Evolutionary conservation across 176 grass and related monocot species (phyloP), one percentile per base, ranked within the genome.

Genomic region (Rhynchospora tenuis): DNA sequence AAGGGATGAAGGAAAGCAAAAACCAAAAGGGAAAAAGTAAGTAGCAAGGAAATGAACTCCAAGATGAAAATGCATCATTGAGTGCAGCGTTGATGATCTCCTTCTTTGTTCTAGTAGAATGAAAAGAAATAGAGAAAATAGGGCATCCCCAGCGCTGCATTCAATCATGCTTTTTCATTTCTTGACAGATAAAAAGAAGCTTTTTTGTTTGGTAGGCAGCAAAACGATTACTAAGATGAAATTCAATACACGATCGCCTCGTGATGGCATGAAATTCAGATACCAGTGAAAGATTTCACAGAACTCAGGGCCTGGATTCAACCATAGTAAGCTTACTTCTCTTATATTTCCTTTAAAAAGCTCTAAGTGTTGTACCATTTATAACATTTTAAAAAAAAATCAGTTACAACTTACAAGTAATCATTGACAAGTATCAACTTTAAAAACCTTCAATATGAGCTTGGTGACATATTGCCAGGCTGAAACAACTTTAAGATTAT

Each of bases 21-120:
- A 51, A 23, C 42, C 12, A 12, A 16, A 11, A 58, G 5, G 56
- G 28, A 61, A 19, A 48, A 6, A 65, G 23, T 42, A 29, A 23
- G 0, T 8, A 29, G 2, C 23, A 73, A 84, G 61, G 13, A 83
- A 7, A 31, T 52, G 4, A 51, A 64, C 23, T 9, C 19, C 27
- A 77, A 81, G 80, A 50, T 23, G 80, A 51, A 83, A 83, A 92
- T 79, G 86, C 86, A 61, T 89, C 86, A 83, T 97, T 90, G 94
- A 97, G 90, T 94, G 90, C 94, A 97, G 94, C 91, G 94, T 97
- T 94, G 94, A 94, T 97, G 91, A 97, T 59, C 59, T 80, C 76
- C 13, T 14, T 5, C 24, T 54, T 61, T 66, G 4, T 27, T 38
- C 17, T 4, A 48, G 44, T 42, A 43, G 33, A 19, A 44, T n/a